Evolutionary conservation across 768 basidiomycete genomes (phyloP).

Genomic region (Calocera viscosa): DNA sequence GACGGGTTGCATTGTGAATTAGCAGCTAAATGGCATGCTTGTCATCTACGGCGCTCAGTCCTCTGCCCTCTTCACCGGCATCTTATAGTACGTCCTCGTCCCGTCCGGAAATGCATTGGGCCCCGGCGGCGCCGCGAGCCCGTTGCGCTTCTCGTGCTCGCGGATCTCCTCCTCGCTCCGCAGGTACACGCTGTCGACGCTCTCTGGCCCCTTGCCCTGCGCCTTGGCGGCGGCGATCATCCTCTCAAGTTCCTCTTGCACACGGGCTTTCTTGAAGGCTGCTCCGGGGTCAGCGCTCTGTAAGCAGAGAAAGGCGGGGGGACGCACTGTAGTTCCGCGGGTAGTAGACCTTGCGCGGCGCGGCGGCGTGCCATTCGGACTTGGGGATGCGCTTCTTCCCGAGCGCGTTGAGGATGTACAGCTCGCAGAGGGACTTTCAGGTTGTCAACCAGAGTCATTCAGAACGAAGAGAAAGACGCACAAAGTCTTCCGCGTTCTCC

Average conservation of each 20-base stretch:
- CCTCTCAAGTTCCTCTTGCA: slow-evolving; percentile 16
- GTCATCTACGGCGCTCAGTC: background rate
- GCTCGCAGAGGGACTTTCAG: slow-evolving; percentile 16
- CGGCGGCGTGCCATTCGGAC: slow-evolving; percentile 14
- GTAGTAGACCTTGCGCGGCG: slow-evolving; percentile 16
- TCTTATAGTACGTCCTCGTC: slow-evolving; percentile 4
- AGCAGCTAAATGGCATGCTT: no score
- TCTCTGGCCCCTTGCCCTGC: slow-evolving; percentile 13
- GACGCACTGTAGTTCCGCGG: slow-evolving; percentile 15
- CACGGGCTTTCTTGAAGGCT: slow-evolving; percentile 18
- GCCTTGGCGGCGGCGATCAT: slow-evolving; percentile 17
- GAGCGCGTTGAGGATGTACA: slow-evolving; percentile 19
- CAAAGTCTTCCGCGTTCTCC: background rate
- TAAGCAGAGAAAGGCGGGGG: background rate
- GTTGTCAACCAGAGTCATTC: background rate
- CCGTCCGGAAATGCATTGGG: slow-evolving; percentile 6
- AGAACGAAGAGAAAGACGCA: background rate
- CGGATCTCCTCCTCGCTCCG: slow-evolving; percentile 7
- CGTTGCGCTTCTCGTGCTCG: slow-evolving; percentile 13
- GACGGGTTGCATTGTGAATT: no score
- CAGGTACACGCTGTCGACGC: slow-evolving; percentile 19
- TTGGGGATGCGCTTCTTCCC: slow-evolving; percentile 15
- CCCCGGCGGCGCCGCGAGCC: slow-evolving; percentile 10
- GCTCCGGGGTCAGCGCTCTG: background rate
- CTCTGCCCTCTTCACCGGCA: background rate